Base-by-base conservation (phyloP, 805 yeast genomes). In the Candida stauntonica region DNA sequence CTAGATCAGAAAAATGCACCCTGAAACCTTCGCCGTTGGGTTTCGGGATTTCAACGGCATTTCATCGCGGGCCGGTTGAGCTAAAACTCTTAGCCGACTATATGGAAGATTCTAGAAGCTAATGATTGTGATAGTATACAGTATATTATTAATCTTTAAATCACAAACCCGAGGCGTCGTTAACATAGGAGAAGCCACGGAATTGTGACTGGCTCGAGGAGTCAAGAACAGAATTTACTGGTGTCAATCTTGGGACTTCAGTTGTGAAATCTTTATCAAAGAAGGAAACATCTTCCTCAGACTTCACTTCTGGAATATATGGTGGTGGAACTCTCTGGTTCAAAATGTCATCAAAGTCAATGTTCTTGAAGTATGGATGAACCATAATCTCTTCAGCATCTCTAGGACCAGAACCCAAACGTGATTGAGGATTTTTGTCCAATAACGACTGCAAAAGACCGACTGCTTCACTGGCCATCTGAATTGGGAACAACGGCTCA, bases 391-490 rank as follows among this genome's bases (percentile, higher is more conserved):
- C 99, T 45, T 71, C 67, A 3, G 98, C 98, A 64, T 93, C 99
- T 44, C 80, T 72, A 37, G 82, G 82, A 7, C 96, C 84, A 15
- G 88, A 74, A 26, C 99, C 99, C 29, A 93, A 67, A 58, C 99
- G 81, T 47, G 73, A 68, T 15, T 64, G 64, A 13, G 97, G 96
- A 58, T 91, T 96, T 58, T 94, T 84, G 1, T 96, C 86, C 48
- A 93, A 70, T 48, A 93, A 72, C 31, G 91, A 88, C 63, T 91
- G 97, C 62, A 93, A 73, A 33, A 93, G 81, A 47, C 94, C 88
- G 27, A 93, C 99, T 2, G 96, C 87, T 59, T 89, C 96, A 44
- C 95, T 81, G 2, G 96, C 93, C 97, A 93, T 91, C 58, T 88
- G 93, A 47, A 93, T 87, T 24, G 98, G 99, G 62, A 89, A 93